Percentiles rank a stretch among this genome's conserved stretches.
phyloP scores from a whole-genome alignment of 768 basidiomycete genomes.

The Rhizopogon vesiculosus region DNA sequence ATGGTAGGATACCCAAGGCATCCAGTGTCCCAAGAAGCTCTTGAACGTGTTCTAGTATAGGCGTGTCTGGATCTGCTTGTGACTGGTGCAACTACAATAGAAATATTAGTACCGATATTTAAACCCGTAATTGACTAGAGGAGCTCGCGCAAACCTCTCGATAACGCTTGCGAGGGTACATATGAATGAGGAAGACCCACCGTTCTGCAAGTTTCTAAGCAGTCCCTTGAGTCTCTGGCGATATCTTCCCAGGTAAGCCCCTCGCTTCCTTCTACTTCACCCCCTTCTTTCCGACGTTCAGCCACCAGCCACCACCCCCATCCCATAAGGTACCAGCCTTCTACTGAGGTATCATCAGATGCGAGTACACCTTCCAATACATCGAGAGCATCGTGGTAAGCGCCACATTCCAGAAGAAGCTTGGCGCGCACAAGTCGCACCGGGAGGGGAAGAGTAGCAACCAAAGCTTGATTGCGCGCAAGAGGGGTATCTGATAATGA shows the following conservation, averaged over 20 bases:
- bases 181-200: conserved; percentile 36
- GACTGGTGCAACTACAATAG: conserved; percentile 55
- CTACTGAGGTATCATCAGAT: conserved; percentile 80
- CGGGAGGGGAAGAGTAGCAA: conserved; percentile 51
- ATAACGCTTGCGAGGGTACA: not conserved
- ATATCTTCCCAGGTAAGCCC: conserved; percentile 69
- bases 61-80: conserved; percentile 72
- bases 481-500: conserved; percentile 2
- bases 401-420: conserved; percentile 71
- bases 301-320: conserved; percentile 90
- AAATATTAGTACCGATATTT: conserved; percentile 4
- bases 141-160: not conserved
- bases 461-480: conserved; percentile 18
- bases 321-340: conserved; percentile 93
- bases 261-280: conserved; percentile 30
- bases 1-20: conserved; percentile 57
- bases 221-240: conserved; percentile 72
- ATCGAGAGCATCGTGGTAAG: conserved; percentile 67
- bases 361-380: conserved; percentile 78
- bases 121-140: not conserved
- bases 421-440: conserved; percentile 72
- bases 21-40: conserved; percentile 73
- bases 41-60: conserved; percentile 67
- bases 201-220: conserved; percentile 77
- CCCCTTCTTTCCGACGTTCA: conserved; percentile 59